These are phyloP conservation scores for Isatis lusitanica DNA, from an alignment of 441 rosid genomes.

Conservation along the genomic window DNA sequence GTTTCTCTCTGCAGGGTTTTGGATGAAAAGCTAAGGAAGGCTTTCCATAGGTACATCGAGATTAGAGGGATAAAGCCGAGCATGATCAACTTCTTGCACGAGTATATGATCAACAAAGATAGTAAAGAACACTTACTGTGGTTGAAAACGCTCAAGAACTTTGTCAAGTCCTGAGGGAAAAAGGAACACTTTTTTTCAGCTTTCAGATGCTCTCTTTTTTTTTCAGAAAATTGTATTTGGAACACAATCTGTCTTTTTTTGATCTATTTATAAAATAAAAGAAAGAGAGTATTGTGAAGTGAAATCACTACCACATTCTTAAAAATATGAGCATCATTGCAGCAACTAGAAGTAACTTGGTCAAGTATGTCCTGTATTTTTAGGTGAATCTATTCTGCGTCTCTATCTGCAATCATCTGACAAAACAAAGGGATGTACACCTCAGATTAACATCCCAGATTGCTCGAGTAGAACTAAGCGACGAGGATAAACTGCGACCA, in stretches of 20 bases:
- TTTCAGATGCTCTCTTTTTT: neutral
- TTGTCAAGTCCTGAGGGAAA: constrained; percentile 46
- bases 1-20: constrained; percentile 51
- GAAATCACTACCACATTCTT: neutral
- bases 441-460: constrained; percentile 3
- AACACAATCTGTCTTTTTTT: neutral
- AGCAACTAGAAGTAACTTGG: constrained; percentile 29
- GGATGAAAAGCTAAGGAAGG: constrained; percentile 78
- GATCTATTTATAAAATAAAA: constrained; percentile 8
- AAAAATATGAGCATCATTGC: constrained; percentile 24
- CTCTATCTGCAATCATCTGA: constrained; percentile 9
- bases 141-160: constrained; percentile 70
- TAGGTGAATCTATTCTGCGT: constrained; percentile 18
- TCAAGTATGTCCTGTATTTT: constrained; percentile 16
- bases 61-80: constrained; percentile 77
- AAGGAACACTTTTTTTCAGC: neutral
- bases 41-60: constrained; percentile 72
- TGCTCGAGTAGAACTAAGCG: neutral
- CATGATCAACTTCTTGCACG: constrained; percentile 77
- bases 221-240: constrained; percentile 15
- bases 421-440: constrained; percentile 6
- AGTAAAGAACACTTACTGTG: constrained; percentile 61
- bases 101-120: constrained; percentile 87
- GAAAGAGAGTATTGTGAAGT: neutral
- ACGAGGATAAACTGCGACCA: neutral